A percentile compares a stretch with the other conserved stretches of the same genome.
These are phyloP conservation scores for Backusella psychrophila DNA, from an alignment of 192 early-diverging fungal genomes.

Conservation along the genomic window DNA sequence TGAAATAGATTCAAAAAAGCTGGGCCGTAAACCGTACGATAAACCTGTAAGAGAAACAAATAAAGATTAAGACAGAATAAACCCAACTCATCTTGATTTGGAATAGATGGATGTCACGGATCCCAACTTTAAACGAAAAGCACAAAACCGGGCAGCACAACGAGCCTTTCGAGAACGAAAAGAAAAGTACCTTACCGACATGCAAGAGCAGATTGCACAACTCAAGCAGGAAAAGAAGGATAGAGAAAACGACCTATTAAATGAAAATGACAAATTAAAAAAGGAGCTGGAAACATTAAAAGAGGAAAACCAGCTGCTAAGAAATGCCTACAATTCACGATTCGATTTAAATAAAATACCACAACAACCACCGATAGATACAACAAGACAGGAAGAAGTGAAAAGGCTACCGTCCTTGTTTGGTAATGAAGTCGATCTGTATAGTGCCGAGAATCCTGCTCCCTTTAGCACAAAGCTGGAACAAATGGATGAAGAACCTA, in stretches of 20 bases:
- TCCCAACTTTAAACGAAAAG: conserved; percentile 1
- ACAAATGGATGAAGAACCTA: neutral
- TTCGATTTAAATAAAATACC: neutral
- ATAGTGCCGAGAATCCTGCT: neutral
- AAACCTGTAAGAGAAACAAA: neutral
- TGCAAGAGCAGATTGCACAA: neutral
- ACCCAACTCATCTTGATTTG: neutral
- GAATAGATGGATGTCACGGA: neutral
- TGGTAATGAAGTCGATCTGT: neutral
- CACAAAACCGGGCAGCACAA: conserved; percentile 5
- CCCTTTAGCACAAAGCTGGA: neutral
- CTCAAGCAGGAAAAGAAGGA: conserved; percentile 2
- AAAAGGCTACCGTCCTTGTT: neutral
- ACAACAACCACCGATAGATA: neutral
- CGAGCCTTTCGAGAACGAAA: conserved; percentile 2
- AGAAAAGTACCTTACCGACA: neutral
- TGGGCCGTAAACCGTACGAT: neutral
- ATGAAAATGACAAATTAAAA: neutral
- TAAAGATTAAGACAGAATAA: neutral
- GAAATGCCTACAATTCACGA: neutral
- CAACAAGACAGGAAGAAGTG: neutral
- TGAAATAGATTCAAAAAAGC: neutral
- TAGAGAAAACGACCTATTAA: neutral
- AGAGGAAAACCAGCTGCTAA: neutral
- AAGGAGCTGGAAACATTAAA: neutral